A percentile compares a stretch with the other conserved stretches of the same genome.
phyloP scores from a whole-genome alignment of 2,329 filamentous ascomycete species.

The Epichloe scottii region DNA sequence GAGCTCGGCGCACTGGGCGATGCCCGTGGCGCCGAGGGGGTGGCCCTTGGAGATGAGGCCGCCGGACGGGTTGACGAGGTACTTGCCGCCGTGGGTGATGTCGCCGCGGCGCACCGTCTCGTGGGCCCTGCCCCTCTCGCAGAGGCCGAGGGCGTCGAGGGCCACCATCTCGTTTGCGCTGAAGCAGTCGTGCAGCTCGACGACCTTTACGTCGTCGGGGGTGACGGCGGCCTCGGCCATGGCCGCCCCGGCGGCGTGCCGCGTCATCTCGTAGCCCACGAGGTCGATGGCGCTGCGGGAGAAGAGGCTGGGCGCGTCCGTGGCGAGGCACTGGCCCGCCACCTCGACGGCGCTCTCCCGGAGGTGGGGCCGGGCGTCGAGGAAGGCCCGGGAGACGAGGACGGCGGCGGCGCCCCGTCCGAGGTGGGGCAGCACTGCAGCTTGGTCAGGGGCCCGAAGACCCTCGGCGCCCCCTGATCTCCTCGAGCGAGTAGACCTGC shows the following conservation, averaged over 20 bases:
- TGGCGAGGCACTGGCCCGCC: slow-evolving; percentile 78
- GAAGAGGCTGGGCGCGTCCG: slow-evolving; percentile 71
- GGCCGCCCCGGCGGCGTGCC: slow-evolving; percentile 56
- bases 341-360: slow-evolving; percentile 74
- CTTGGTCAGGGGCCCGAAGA: slow-evolving; percentile 83
- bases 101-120: slow-evolving; percentile 78
- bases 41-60: slow-evolving; percentile 95
- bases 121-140: slow-evolving; percentile 71
- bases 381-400: slow-evolving; percentile 77
- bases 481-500: slow-evolving; percentile 76
- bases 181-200: slow-evolving; percentile 96
- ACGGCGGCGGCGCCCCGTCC: slow-evolving; percentile 85
- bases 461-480: slow-evolving; percentile 63
- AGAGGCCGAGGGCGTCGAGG: slow-evolving; percentile 75
- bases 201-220: slow-evolving; percentile 62
- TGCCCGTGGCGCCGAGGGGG: slow-evolving; percentile 83
- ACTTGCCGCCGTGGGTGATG: slow-evolving; percentile 78
- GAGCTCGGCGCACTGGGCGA: slow-evolving; percentile 89
- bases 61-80: slow-evolving; percentile 85
- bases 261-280: slow-evolving; percentile 77
- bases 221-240: slow-evolving; percentile 59
- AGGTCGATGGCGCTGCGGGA: slow-evolving; percentile 72
- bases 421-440: slow-evolving; percentile 98
- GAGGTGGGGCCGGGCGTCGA: slow-evolving; percentile 73
- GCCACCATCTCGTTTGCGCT: slow-evolving; percentile 87